These are phyloP conservation scores for Passalora sequoiae DNA, from an alignment of 2,329 filamentous ascomycete species.

Conservation along the genomic window DNA sequence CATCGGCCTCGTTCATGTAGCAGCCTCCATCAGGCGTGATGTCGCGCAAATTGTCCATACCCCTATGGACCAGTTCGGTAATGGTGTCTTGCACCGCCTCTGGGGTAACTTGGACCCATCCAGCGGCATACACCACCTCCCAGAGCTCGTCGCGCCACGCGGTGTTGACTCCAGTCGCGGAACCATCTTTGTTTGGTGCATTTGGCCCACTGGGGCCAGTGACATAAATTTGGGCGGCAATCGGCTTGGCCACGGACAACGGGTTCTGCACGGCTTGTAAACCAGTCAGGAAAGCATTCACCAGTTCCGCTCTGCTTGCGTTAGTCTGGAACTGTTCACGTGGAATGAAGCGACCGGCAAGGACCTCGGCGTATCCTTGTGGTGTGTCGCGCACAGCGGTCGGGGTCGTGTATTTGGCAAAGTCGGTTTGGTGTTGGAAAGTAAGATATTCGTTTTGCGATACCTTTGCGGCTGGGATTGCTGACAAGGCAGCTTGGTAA, in stretches of 20 bases:
- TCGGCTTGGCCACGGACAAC: slow-evolving; percentile 1
- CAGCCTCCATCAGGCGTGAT: slow-evolving; percentile 11
- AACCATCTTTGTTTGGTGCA: slow-evolving; percentile 3
- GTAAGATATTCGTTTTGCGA: slow-evolving; percentile 3
- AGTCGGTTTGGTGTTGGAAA: slow-evolving; percentile 4
- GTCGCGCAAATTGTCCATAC: slow-evolving; percentile 3
- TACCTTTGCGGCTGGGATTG: not conserved
- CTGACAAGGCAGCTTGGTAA: not conserved
- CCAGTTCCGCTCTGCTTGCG: not conserved
- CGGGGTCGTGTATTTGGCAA: slow-evolving; percentile 1
- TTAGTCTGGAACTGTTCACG: not conserved
- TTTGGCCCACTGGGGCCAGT: slow-evolving; percentile 1
- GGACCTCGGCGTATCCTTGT: slow-evolving; percentile 3
- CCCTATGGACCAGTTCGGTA: not conserved
- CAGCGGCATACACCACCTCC: not conserved
- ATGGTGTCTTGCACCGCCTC: slow-evolving; percentile 1
- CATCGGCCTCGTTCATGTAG: slow-evolving; percentile 26
- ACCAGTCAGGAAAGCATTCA: not conserved
- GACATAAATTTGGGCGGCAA: slow-evolving; percentile 2
- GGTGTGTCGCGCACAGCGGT: slow-evolving; percentile 3
- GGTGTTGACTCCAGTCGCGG: not conserved
- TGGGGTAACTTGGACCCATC: slow-evolving; percentile 2
- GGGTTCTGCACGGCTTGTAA: slow-evolving; percentile 3
- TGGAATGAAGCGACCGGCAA: slow-evolving; percentile 5
- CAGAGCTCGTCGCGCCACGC: slow-evolving; percentile 1